Evolutionary conservation across 305 asterid genomes (phyloP).

Genomic region (Fraxinus dipetala): DNA sequence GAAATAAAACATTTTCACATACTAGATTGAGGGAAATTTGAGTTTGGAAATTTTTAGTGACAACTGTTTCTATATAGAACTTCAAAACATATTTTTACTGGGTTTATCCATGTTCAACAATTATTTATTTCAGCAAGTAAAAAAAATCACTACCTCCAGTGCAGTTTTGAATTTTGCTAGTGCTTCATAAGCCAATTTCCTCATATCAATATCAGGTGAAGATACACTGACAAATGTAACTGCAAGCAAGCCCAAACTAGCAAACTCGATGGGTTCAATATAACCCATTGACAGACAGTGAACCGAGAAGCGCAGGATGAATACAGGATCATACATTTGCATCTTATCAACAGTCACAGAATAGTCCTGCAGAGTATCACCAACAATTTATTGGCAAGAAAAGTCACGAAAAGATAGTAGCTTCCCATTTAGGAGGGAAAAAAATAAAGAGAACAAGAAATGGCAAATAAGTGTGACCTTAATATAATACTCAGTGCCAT

Average conservation of each 20-base stretch:
- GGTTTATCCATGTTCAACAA: background rate
- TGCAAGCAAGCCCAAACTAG: constrained; percentile 85
- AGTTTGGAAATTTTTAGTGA: background rate
- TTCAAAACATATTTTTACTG: background rate
- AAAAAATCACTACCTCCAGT: constrained; percentile 52
- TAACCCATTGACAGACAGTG: constrained; percentile 78
- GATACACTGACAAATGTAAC: constrained; percentile 74
- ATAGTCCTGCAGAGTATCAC: constrained; percentile 44
- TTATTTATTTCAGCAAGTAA: background rate
- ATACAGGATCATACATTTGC: constrained; percentile 75
- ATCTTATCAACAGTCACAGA: constrained; percentile 34
- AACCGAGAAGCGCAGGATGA: constrained; percentile 74
- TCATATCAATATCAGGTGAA: constrained; percentile 64
- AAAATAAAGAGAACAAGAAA: constrained; percentile 21
- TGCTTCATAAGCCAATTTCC: constrained; percentile 80
- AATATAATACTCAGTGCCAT: background rate
- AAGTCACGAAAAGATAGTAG: background rate
- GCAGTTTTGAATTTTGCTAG: constrained; percentile 64
- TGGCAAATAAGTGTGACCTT: constrained; percentile 3
- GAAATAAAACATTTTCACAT: background rate
- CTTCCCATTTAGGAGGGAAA: background rate
- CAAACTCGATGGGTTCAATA: constrained; percentile 78
- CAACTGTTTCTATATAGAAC: background rate
- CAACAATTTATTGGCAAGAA: constrained; percentile 6
- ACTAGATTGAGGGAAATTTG: background rate